phyloP scores from a whole-genome alignment of 1,139 yeast species.

The Zygosaccharomyces sapae region DNA sequence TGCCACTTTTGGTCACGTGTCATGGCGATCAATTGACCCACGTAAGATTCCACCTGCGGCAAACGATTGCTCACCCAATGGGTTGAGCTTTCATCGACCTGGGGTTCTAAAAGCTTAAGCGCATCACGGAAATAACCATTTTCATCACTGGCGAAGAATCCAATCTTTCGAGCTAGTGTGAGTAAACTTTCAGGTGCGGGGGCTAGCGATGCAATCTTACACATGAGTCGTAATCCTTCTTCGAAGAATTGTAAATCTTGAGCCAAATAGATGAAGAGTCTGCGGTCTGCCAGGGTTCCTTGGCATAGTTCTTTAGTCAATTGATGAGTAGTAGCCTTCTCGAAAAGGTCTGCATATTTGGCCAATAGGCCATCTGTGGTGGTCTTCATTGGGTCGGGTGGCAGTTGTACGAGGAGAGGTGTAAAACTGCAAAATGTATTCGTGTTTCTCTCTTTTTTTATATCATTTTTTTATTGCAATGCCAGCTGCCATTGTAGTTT shows the following conservation, averaged over 20 bases:
- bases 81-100: constrained; percentile 19
- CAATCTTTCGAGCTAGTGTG: constrained; percentile 47
- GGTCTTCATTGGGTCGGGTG: constrained; percentile 8
- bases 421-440: neutral
- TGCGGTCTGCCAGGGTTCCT: constrained; percentile 45
- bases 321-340: constrained; percentile 41
- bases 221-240: constrained; percentile 43
- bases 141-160: constrained; percentile 47
- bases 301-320: constrained; percentile 46
- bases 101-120: constrained; percentile 35
- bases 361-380: constrained; percentile 25
- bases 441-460: neutral
- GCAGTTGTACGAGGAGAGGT: no score
- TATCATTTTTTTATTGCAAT: constrained; percentile 1
- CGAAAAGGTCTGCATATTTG: constrained; percentile 32
- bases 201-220: constrained; percentile 45
- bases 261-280: constrained; percentile 43
- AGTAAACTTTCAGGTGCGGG: constrained; percentile 41
- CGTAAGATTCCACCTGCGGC: constrained; percentile 41
- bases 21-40: constrained; percentile 38
- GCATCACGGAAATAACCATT: constrained; percentile 45
- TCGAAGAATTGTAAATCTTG: constrained; percentile 51
- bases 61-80: constrained; percentile 28
- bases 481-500: neutral
- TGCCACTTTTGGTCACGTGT: constrained; percentile 33